phyloP scores from a whole-genome alignment of 2,329 filamentous ascomycete genomes.

The Basipetospora chlamydospora region DNA sequence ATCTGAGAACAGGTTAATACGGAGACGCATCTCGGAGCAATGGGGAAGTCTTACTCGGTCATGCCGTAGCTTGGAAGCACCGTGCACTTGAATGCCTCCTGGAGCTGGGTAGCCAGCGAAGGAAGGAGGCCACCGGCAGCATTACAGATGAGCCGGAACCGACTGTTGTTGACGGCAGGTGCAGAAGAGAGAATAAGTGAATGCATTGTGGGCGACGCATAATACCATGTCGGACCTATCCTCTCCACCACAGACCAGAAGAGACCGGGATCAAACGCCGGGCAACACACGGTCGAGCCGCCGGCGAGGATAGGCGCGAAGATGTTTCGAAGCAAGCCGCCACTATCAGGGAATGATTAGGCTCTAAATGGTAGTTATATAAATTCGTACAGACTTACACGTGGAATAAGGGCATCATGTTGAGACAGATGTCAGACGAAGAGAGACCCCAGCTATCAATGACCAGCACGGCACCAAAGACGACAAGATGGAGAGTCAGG shows the following conservation, averaged over 20 bases:
- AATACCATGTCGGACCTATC: constrained; percentile 38
- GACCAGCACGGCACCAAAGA: constrained; percentile 35
- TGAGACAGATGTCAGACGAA: constrained; percentile 33
- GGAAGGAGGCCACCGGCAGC: constrained; percentile 38
- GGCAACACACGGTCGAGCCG: constrained; percentile 38
- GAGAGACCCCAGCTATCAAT: constrained; percentile 37
- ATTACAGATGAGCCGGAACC: constrained; percentile 39
- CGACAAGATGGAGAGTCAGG: constrained; percentile 32
- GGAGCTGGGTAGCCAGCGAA: constrained; percentile 30
- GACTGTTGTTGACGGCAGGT: constrained; percentile 21
- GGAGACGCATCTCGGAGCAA: neutral
- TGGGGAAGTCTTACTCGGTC: constrained; percentile 27
- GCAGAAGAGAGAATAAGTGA: constrained; percentile 35
- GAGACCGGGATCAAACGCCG: constrained; percentile 36
- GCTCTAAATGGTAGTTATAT: neutral
- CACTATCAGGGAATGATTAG: constrained; percentile 15
- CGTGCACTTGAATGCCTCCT: constrained; percentile 33
- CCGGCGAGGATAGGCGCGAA: constrained; percentile 39
- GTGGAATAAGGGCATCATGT: constrained; percentile 47
- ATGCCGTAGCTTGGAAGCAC: constrained; percentile 44
- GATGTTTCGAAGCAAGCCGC: constrained; percentile 38
- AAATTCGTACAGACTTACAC: constrained; percentile 25
- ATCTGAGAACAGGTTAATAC: constrained; percentile 15
- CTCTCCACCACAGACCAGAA: constrained; percentile 40
- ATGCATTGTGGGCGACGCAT: constrained; percentile 43